A percentile compares a stretch with the other conserved stretches of the same genome.
These are phyloP conservation scores for Wickerhamiella occidentalis DNA, from an alignment of 805 yeast species.

Conservation along the genomic window DNA sequence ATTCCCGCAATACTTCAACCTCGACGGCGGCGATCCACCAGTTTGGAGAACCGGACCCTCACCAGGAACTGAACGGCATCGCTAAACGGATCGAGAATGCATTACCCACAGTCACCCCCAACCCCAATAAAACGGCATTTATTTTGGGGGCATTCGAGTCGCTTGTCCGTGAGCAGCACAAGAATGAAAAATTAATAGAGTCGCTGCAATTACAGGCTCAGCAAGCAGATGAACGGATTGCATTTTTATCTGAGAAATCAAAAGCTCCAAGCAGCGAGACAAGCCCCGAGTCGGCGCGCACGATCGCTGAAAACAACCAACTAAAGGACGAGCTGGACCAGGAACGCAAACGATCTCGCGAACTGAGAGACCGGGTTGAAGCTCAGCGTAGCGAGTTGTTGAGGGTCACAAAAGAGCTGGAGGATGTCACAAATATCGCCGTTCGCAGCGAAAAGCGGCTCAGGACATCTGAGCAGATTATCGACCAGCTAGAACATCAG, in stretches of 20 bases:
- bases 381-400: constrained; percentile 26
- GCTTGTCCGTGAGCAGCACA: constrained; percentile 15
- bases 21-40: neutral
- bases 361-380: constrained; percentile 25
- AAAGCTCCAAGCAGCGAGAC: neutral
- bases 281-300: constrained; percentile 7
- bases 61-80: constrained; percentile 14
- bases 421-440: constrained; percentile 29
- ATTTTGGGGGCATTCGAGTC: constrained; percentile 15
- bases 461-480: constrained; percentile 11
- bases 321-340: constrained; percentile 11
- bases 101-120: constrained; percentile 16
- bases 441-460: constrained; percentile 28
- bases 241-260: constrained; percentile 2
- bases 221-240: constrained; percentile 17
- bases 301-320: constrained; percentile 5
- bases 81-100: constrained; percentile 13
- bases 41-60: neutral
- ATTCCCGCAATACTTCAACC: constrained; percentile 3
- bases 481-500: constrained; percentile 21
- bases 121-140: constrained; percentile 15
- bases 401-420: constrained; percentile 25
- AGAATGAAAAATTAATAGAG: constrained; percentile 14
- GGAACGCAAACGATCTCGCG: constrained; percentile 18
- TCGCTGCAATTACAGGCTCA: constrained; percentile 16